These are phyloP conservation scores for Excoecaria agallocha DNA, from an alignment of 345 rosid species.

Conservation along the genomic window DNA sequence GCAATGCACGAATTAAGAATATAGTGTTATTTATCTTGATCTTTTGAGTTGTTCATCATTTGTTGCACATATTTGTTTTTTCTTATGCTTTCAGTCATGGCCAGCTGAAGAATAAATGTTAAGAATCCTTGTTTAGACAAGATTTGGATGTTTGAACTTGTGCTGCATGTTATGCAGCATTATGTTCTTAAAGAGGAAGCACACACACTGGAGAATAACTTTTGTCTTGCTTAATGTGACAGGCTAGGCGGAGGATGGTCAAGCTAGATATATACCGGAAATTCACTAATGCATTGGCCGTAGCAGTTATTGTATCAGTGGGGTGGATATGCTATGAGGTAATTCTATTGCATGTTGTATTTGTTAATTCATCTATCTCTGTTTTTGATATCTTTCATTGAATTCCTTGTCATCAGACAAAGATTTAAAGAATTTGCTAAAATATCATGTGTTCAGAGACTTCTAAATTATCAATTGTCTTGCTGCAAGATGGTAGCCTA, in stretches of 20 bases:
- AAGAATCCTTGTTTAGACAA: no score
- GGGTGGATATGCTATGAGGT: slow-evolving; percentile 99
- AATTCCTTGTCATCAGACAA: not conserved
- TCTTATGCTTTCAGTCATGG: no score
- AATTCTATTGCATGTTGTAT: slow-evolving; percentile 4
- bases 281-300: slow-evolving; percentile 95
- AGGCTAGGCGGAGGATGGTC: slow-evolving; percentile 77
- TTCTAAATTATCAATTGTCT: not conserved
- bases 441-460: not conserved
- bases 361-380: not conserved
- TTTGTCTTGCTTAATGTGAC: slow-evolving; percentile 26
- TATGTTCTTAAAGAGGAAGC: not conserved
- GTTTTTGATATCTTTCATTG: not conserved
- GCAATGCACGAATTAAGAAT: no score
- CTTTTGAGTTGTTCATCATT: no score
- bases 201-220: not conserved
- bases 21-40: no score
- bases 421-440: not conserved
- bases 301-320: slow-evolving; percentile 82
- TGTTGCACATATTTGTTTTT: no score
- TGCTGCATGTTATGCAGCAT: not conserved
- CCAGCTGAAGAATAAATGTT: no score
- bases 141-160: not conserved
- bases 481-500: not conserved
- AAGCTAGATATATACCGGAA: slow-evolving; percentile 88